Evolutionary conservation across 768 basidiomycete species (phyloP), one percentile per base, ranked within the genome.

Genomic region (Trametes punicea): DNA sequence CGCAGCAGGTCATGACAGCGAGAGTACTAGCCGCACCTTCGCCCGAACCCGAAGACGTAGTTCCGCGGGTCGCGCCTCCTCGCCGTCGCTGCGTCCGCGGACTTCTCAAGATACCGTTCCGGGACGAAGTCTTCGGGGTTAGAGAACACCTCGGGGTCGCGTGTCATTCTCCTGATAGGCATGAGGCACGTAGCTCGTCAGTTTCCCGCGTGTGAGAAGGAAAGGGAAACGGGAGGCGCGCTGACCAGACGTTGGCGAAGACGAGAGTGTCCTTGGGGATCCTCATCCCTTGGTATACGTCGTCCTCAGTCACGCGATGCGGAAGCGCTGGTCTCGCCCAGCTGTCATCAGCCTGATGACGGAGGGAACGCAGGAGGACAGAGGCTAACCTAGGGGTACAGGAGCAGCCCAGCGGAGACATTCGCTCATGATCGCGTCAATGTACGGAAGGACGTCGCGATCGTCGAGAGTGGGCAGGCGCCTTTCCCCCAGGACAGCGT

Each of bases 41-140:
- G 67, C 11, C 76, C 76, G 52, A 77, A 79, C 6, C 77, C 77
- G 60, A 76, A 78, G 4, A 71, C 68, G 27, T 71, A 73, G 20
- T 53, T 50, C 16, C 74, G 66, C 8, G 78, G 77, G 55, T 78
- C 77, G 16, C 48, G 36, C n/a, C 25, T 26, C 26, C 65, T 67
- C 55, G 62, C 65, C 1, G 60, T 58, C 25, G 63, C 59, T 16
- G 57, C 60, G 29, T 66, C 61, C 11, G 51, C 56, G 36, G 46
- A 38, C 25, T 8, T 8, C 7, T 62, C 62, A 26, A 82, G 57
- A 56, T 73, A 82, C 2, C 83, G 75, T 18, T 80, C 78, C 0
- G 83, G 83, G 30, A 71, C 67, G 67, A 85, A 85, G 1, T 55
- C 56, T 42, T 75, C 67, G 2, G 84, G 47, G n/a, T 31, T n/a